These are phyloP conservation scores for Gloeophyllum trabeum DNA, from an alignment of 768 basidiomycete species.

Conservation along the genomic window DNA sequence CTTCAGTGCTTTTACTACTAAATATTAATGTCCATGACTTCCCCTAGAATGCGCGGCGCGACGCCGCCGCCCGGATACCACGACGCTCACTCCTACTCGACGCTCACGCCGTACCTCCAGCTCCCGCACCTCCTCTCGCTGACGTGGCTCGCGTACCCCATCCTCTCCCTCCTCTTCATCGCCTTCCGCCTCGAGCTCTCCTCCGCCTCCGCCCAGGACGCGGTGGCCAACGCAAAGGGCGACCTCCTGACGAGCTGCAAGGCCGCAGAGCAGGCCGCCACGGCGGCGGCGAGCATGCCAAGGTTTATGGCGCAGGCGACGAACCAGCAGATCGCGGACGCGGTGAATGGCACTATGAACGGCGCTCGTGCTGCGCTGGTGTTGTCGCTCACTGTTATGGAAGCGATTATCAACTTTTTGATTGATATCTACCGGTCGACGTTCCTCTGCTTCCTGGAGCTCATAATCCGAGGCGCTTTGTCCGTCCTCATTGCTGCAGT, in stretches of 20 bases:
- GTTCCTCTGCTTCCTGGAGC: slow-evolving; percentile 87
- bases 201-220: slow-evolving; percentile 52
- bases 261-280: slow-evolving; percentile 78
- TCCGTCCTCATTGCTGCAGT: slow-evolving; percentile 75
- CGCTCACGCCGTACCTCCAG: slow-evolving; percentile 73
- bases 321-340: slow-evolving; percentile 67
- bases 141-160: slow-evolving; percentile 85
- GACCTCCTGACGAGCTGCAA: slow-evolving; percentile 76
- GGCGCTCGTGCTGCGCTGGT: slow-evolving; percentile 66
- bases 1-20: slow-evolving; percentile 12
- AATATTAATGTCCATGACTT: slow-evolving; percentile 15
- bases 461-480: slow-evolving; percentile 75
- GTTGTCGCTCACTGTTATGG: slow-evolving; percentile 72
- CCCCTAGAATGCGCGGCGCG: slow-evolving; percentile 15
- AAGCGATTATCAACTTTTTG: slow-evolving; percentile 83
- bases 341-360: slow-evolving; percentile 70
- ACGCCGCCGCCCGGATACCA: slow-evolving; percentile 49
- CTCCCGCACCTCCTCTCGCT: slow-evolving; percentile 78
- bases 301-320: slow-evolving; percentile 80
- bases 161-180: slow-evolving; percentile 81
- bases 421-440: slow-evolving; percentile 89
- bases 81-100: slow-evolving; percentile 15
- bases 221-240: slow-evolving; percentile 57
- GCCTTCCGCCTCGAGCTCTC: slow-evolving; percentile 76
- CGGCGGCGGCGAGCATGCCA: slow-evolving; percentile 76